Evolutionary conservation across 1,284 basidiomycete genomes (phyloP).

Genomic region (Wallemia hederae): DNA sequence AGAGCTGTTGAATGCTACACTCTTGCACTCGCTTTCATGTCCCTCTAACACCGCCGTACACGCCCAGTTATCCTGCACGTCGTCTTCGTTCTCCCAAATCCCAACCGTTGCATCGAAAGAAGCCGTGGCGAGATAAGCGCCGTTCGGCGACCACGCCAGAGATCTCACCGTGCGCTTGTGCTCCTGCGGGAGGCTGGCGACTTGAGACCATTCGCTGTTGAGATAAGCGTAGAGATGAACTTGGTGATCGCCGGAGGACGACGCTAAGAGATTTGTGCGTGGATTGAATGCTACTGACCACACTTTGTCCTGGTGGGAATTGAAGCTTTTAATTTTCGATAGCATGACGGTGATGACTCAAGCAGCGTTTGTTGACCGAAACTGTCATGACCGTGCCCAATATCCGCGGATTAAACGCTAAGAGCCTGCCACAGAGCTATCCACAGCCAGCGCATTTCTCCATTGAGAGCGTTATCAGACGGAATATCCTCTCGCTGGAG

Average conservation of each 20-base stretch:
- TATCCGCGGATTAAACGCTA: constrained; percentile 15
- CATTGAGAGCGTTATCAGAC: constrained; percentile 54
- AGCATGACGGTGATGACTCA: neutral
- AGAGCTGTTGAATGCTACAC: constrained; percentile 48
- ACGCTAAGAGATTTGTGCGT: constrained; percentile 45
- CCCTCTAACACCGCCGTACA: constrained; percentile 69
- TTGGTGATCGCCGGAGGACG: constrained; percentile 79
- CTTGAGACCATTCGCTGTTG: constrained; percentile 4
- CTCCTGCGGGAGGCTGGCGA: constrained; percentile 26
- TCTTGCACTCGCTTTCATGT: constrained; percentile 93
- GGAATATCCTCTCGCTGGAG: constrained; percentile 69
- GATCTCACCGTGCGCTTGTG: constrained; percentile 76
- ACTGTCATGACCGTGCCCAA: constrained; percentile 15
- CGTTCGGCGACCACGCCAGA: constrained; percentile 69
- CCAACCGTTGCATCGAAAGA: constrained; percentile 84
- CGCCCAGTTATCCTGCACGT: constrained; percentile 30
- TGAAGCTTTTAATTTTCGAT: constrained; percentile 1
- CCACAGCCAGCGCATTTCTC: constrained; percentile 39
- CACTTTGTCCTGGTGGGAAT: constrained; percentile 54
- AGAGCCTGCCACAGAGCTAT: constrained; percentile 16
- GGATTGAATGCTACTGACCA: constrained; percentile 90
- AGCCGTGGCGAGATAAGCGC: constrained; percentile 63
- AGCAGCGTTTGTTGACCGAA: neutral
- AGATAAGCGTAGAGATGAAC: constrained; percentile 45
- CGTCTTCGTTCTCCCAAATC: constrained; percentile 48